Conservation (phyloP, 225 moss, liverwort and hornwort species). For the Marchantia paleacea region DNA sequence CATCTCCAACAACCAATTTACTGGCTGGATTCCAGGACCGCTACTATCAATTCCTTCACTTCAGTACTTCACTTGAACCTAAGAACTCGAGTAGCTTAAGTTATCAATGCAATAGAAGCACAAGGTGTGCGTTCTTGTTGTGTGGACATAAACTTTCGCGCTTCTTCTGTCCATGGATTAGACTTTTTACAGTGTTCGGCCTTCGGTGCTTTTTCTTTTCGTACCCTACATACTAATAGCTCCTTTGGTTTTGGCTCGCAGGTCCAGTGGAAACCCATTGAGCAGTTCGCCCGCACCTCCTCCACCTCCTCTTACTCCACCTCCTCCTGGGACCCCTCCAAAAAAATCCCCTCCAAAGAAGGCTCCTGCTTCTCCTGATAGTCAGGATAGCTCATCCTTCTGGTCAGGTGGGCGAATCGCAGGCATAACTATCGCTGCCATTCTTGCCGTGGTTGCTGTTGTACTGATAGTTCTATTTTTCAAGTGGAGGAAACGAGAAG, state of each 20-base stretch:
- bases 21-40: constrained; percentile 60
- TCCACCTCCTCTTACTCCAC: constrained; percentile 36
- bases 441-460: constrained; percentile 27
- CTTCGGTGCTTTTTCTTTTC: not conserved
- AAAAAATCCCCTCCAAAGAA: constrained; percentile 13
- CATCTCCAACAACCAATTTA: constrained; percentile 59
- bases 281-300: constrained; percentile 47
- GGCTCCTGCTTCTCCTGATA: constrained; percentile 24
- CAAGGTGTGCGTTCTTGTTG: not conserved
- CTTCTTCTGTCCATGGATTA: too few relatives aligned
- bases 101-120: not conserved
- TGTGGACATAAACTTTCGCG: too few relatives aligned
- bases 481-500: constrained; percentile 39
- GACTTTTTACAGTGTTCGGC: not conserved
- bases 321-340: constrained; percentile 18
- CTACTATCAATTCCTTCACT: constrained; percentile 40
- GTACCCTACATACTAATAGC: not conserved
- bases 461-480: constrained; percentile 23
- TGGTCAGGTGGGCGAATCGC: constrained; percentile 31
- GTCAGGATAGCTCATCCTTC: constrained; percentile 13
- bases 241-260: constrained; percentile 15
- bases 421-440: constrained; percentile 18
- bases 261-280: constrained; percentile 58
- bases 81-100: not conserved
- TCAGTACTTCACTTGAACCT: constrained; percentile 39